Evolutionary conservation across 768 basidiomycete genomes (phyloP).

Genomic region (Psilocybe sp.): DNA sequence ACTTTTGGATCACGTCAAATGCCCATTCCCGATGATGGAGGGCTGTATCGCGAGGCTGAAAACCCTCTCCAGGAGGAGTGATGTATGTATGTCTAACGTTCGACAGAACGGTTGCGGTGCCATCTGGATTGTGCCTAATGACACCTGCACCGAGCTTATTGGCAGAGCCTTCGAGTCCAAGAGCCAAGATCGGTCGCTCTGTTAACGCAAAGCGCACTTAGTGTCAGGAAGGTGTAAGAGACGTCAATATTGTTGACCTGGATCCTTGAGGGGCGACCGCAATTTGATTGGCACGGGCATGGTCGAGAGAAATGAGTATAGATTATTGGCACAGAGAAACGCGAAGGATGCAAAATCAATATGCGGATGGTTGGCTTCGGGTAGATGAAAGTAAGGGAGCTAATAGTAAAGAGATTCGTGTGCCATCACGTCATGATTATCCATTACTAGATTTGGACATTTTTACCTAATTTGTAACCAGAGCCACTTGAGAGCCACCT

Average conservation of each 20-base stretch:
- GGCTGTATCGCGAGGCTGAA: constrained; percentile 93
- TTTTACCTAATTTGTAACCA: no score
- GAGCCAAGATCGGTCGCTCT: constrained; percentile 78
- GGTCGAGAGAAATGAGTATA: no score
- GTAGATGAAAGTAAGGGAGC: no score
- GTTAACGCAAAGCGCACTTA: neutral
- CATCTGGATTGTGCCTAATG: constrained; percentile 77
- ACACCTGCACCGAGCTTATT: constrained; percentile 97
- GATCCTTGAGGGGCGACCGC: constrained; percentile 29
- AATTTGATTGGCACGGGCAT: constrained; percentile 28
- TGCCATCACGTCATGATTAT: no score
- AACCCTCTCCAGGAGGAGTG: constrained; percentile 97
- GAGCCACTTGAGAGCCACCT: no score
- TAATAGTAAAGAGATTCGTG: no score
- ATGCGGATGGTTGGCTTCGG: neutral
- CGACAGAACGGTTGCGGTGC: constrained; percentile 74
- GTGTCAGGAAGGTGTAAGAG: neutral
- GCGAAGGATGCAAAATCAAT: neutral
- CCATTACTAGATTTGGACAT: no score
- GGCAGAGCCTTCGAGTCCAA: constrained; percentile 96
- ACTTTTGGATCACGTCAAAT: constrained; percentile 75
- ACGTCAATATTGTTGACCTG: constrained; percentile 25
- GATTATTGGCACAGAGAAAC: no score
- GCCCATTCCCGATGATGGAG: constrained; percentile 95
- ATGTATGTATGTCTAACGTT: constrained; percentile 99